Evolutionary conservation across 2,329 filamentous ascomycete genomes (phyloP), one percentile per base, ranked within the genome.

Genomic region (Geosmithia morbida): DNA sequence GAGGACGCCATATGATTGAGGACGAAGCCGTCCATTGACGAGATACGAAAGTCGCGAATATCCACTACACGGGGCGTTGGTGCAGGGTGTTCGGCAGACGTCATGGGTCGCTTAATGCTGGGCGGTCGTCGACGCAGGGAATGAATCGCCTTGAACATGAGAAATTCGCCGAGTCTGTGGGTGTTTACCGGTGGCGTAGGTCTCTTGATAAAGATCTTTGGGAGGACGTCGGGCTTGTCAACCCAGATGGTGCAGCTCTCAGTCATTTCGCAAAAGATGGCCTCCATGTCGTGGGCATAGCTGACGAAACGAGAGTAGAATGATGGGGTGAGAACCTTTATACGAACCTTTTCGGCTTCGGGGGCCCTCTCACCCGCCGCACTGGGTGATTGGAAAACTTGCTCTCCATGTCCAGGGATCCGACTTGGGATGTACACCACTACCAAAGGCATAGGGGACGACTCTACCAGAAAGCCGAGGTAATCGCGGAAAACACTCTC

Each of bases 231-330:
- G 1, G 74, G 72, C 13, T 68, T 68, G 6, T 78, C 76, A 10
- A 81, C 61, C 63, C 67, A 72, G 7, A 82, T 58, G 0, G 79
- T 85, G 40, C 67, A 64, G 52, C 71, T 81, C 49, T 79, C 77
- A 43, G 73, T 59, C 56, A 76, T 57, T 56, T 85, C 79, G 49
- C 71, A 69, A 48, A 79, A 75, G 29, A 85, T 64, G 1, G 77
- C 79, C 53, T 82, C 76, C 17, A 76, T 68, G 19, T 77, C 74
- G 55, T 81, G 70, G 0, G 74, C 66, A 55, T 85, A 84, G 51
- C 75, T 70, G 1, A 79, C 68, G 44, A 85, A 79, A 26, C 80
- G 72, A 13, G 74, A 70, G 63, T 87, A 87, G 56, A 87, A 87
- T 0, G 65, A 67, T 1, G 83, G 81, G 0, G 77, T 81, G 18